Evolutionary conservation across 352 stramenopile species (phyloP).

Genomic region (Globisporangium orthogonon): DNA sequence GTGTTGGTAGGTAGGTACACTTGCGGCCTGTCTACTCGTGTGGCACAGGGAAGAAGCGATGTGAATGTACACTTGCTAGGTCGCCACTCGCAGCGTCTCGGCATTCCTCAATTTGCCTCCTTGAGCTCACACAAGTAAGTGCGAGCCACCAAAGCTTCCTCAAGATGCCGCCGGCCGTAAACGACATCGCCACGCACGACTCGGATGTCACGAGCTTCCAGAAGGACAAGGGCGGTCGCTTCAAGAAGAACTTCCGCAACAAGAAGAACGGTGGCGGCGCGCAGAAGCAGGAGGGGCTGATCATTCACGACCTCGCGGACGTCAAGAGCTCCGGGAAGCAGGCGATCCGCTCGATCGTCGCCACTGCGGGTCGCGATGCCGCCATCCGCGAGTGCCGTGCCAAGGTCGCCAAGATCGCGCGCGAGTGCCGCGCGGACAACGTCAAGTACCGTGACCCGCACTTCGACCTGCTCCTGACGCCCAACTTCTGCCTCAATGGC

Average conservation of each 20-base stretch:
- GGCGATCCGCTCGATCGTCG: neutral
- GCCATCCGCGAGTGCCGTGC: neutral
- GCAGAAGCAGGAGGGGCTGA: neutral
- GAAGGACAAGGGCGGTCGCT: neutral
- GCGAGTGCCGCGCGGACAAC: constrained; percentile 27
- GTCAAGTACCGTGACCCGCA: constrained; percentile 35
- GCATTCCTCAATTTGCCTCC: neutral
- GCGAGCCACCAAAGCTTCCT: too few species aligned
- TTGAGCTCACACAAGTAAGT: neutral
- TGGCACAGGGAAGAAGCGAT: too few species aligned
- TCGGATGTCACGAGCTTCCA: neutral
- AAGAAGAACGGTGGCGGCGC: neutral
- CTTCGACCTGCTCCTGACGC: constrained; percentile 18
- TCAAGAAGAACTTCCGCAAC: neutral
- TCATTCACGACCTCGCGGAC: constrained; percentile 3
- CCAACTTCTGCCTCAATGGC: constrained; percentile 19
- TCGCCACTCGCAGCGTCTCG: neutral
- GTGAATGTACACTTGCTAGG: neutral
- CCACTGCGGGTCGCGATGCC: neutral
- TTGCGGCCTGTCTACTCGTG: too few species aligned
- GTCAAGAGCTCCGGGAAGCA: neutral
- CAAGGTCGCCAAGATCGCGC: constrained; percentile 18
- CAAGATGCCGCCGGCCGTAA: neutral
- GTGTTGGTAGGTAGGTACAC: too few species aligned
- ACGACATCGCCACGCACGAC: neutral